Evolutionary conservation across 352 stramenopile genomes (phyloP), one percentile per base, ranked within the genome.

Genomic region (Phytopythium oedochilum): DNA sequence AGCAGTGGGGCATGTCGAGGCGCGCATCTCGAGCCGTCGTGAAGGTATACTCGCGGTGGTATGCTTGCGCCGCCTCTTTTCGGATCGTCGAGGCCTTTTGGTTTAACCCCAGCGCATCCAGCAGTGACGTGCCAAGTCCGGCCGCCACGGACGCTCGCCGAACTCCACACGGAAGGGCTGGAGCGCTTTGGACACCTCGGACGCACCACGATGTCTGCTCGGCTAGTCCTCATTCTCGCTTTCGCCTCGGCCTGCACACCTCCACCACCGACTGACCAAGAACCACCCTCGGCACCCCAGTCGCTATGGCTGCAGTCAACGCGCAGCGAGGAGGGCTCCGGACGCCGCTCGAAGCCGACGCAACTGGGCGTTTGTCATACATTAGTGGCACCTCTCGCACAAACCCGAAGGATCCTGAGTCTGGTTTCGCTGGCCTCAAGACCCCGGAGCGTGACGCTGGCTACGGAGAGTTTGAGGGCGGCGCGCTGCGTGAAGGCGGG

Each of bases 401-500:
- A 12, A 20, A 47, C 12, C 40, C 12, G 9, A 53, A 53, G 11
- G 46, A 53, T 20, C n/a, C 1, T 3, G 31, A 53, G 18, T n/a
- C 29, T 34, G 46, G 46, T 2, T 53, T 20, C 10, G 29, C 46
- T 40, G 28, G 29, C 23, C n/a, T 42, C 18, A 53, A 53, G 29
- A 53, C 46, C 1, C 64, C 64, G 12, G 53, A 59, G 3, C 20
- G 6, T 7, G 43, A 56, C 18, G 31, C 63, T 8, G 31, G 26
- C n/a, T 38, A 51, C 29, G 26, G 17, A 36, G 40, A 14, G 40
- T 29, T 26, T 23, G 61, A 77, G 46, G 40, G 40, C 40, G 62
- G 63, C 18, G 66, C 62, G n/a, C 29, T 71, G 11, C 66, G 60
- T 59, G 23, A 56, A 39, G 61, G 62, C n/a, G 58, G 31, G 1